These are phyloP conservation scores for Neofusicoccum kwambonambiense DNA, from an alignment of 2,329 filamentous ascomycete species.

Conservation along the genomic window DNA sequence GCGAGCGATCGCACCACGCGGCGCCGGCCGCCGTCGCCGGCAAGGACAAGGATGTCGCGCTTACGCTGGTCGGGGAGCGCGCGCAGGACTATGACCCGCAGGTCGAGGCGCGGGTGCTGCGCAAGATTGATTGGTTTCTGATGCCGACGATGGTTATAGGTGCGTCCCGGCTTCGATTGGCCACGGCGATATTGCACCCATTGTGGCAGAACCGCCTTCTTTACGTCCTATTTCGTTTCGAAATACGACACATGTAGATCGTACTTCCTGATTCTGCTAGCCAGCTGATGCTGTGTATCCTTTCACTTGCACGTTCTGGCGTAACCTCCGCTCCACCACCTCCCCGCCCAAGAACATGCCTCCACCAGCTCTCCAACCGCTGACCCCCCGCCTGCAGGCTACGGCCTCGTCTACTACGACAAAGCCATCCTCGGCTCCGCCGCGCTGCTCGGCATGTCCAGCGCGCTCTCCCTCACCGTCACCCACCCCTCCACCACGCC, in stretches of 20 bases:
- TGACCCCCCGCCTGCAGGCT: slow-evolving; percentile 42
- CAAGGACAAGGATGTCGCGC: slow-evolving; percentile 54
- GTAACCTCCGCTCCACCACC: too few species aligned
- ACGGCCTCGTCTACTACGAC: slow-evolving; percentile 70
- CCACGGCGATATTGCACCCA: neutral
- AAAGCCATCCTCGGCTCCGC: slow-evolving; percentile 75
- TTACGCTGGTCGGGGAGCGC: slow-evolving; percentile 60
- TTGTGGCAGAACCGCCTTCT: neutral
- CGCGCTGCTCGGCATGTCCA: slow-evolving; percentile 73
- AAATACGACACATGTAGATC: neutral
- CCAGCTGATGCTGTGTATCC: neutral
- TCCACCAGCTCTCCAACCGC: slow-evolving; percentile 26
- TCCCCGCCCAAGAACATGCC: neutral
- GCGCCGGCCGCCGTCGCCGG: neutral
- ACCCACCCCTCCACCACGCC: slow-evolving; percentile 47
- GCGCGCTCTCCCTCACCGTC: slow-evolving; percentile 61
- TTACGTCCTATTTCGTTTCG: neutral
- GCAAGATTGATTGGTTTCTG: slow-evolving; percentile 66
- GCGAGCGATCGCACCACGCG: neutral
- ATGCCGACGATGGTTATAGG: slow-evolving; percentile 62
- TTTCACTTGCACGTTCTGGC: neutral
- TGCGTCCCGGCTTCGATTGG: slow-evolving; percentile 20
- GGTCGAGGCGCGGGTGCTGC: slow-evolving; percentile 56
- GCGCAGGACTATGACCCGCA: slow-evolving; percentile 55
- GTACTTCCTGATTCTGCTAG: slow-evolving; percentile 13